Percentiles rank a stretch among this genome's conserved stretches.
Conservation (phyloP, 2,329 filamentous ascomycete species). For the Colletotrichum sp. region DNA sequence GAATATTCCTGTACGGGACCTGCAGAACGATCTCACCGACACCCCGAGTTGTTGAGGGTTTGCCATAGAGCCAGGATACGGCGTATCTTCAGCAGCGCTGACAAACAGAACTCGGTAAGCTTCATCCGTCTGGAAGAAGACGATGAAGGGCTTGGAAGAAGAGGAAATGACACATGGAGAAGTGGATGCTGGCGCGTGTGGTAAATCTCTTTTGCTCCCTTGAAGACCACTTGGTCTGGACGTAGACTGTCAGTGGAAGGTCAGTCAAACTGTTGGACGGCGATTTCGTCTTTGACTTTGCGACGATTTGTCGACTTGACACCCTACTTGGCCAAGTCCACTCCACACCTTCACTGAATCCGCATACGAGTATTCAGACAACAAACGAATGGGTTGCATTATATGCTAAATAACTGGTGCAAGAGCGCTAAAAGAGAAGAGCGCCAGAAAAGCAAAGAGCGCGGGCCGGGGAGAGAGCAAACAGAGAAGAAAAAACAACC, state of each 20-base stretch:
- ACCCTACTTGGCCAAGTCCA: neutral
- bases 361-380: neutral
- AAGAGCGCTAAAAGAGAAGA: neutral
- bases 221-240: neutral
- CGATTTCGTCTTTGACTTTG: neutral
- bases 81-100: neutral
- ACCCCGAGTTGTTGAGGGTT: neutral
- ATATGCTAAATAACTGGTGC: neutral
- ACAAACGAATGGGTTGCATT: neutral
- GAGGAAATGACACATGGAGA: neutral
- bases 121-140: neutral
- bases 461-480: neutral
- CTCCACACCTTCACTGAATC: neutral
- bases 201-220: neutral
- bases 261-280: neutral
- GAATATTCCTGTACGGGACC: neutral
- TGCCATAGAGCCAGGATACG: neutral
- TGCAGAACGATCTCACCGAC: neutral
- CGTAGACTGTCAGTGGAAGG: neutral
- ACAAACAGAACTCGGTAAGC: neutral
- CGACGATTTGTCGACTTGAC: neutral
- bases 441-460: neutral
- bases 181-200: neutral
- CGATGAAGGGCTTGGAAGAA: neutral
- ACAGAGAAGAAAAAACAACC: neutral